Evolutionary conservation across 306 rosid genomes (phyloP).

Genomic region (Cucumis hystrix): DNA sequence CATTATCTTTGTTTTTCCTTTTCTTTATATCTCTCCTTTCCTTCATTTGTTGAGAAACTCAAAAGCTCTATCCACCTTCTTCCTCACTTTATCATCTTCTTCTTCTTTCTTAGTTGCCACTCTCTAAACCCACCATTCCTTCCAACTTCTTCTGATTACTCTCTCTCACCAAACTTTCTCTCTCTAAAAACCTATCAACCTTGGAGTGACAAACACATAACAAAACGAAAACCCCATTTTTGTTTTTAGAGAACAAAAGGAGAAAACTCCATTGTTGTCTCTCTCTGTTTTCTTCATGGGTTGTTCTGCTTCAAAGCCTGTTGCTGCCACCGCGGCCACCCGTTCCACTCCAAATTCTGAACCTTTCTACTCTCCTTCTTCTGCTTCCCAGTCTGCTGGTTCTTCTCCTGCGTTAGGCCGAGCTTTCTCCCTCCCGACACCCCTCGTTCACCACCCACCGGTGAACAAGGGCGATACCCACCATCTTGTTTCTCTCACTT

Average conservation of each 20-base stretch:
- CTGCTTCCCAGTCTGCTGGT: not conserved
- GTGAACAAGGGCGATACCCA: constrained; percentile 66
- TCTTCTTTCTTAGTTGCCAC: not conserved
- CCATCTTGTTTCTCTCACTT: constrained; percentile 78
- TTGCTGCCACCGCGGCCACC: not conserved
- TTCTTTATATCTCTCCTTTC: not conserved
- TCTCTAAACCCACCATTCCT: not conserved
- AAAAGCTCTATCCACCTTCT: not conserved
- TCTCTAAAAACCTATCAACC: not conserved
- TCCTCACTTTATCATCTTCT: not conserved
- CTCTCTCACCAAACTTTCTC: constrained; percentile 1
- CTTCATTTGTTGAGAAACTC: not conserved
- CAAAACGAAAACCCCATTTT: not conserved
- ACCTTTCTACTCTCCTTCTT: constrained; percentile 5
- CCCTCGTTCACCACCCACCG: constrained; percentile 76
- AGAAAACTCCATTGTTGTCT: not conserved
- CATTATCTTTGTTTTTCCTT: not conserved
- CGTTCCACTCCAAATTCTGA: constrained; percentile 17
- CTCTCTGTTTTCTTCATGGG: constrained; percentile 43
- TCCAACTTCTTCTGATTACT: not conserved
- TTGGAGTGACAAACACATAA: not conserved
- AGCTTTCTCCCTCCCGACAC: constrained; percentile 44
- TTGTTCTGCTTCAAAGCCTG: constrained; percentile 67
- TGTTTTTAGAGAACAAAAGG: not conserved
- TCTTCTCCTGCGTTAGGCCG: constrained; percentile 18